Conservation (phyloP, 2,329 filamentous ascomycete species). For the Fusarium sp. region DNA sequence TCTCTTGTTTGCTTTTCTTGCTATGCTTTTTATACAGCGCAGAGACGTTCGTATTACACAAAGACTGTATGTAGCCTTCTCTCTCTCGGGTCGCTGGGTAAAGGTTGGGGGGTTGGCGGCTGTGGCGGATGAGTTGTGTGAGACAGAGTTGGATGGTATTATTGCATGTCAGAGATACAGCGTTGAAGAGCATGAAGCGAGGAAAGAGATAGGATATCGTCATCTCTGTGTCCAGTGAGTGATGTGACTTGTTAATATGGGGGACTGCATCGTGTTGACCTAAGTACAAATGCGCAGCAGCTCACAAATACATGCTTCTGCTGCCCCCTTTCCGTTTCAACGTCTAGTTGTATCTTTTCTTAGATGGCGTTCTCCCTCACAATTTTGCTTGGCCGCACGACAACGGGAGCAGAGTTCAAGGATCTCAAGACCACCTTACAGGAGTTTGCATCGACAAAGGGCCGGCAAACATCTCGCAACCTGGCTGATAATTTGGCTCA, state of each 20-base stretch:
- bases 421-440: too few species aligned
- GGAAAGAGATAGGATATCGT: background rate
- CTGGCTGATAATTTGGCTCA: too few species aligned
- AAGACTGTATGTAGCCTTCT: constrained; percentile 18
- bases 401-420: too few species aligned
- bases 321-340: background rate
- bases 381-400: background rate
- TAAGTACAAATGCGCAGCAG: background rate
- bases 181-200: constrained; percentile 3
- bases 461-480: too few species aligned
- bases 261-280: background rate
- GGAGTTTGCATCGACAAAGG: too few species aligned
- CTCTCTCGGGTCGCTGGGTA: background rate
- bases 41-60: constrained; percentile 29
- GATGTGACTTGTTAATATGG: background rate
- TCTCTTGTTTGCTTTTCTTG: constrained; percentile 25
- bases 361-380: background rate
- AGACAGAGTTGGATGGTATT: background rate
- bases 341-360: background rate
- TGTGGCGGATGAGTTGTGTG: constrained; percentile 22
- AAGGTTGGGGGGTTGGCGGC: background rate
- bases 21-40: constrained; percentile 31
- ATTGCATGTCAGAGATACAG: background rate
- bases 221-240: background rate
- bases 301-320: background rate